Conservation (phyloP, 1,284 basidiomycete species). For the Cryptococcus maquisensis region DNA sequence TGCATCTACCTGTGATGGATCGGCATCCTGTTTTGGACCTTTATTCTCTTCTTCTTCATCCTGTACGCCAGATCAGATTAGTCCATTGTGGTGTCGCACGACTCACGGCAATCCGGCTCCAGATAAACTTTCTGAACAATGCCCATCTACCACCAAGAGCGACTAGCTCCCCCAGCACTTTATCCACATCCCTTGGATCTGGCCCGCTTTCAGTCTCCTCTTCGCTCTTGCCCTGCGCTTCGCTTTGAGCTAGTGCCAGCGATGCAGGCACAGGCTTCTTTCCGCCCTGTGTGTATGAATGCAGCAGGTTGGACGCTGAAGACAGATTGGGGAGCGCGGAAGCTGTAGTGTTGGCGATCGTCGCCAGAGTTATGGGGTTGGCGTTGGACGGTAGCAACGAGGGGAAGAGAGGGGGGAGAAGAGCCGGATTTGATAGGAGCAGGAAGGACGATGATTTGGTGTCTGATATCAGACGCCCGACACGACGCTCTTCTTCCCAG, state of each 20-base stretch:
- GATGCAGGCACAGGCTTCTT: slow-evolving; percentile 36
- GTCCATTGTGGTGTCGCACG: background rate
- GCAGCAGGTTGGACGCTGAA: slow-evolving; percentile 40
- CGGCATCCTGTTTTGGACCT: slow-evolving; percentile 20
- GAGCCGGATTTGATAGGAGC: slow-evolving; percentile 35
- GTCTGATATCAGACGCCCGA: slow-evolving; percentile 47
- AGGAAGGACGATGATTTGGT: slow-evolving; percentile 44
- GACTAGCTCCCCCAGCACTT: slow-evolving; percentile 76
- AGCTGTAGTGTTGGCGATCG: slow-evolving; percentile 39
- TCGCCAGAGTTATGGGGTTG: slow-evolving; percentile 31
- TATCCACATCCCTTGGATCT: slow-evolving; percentile 87
- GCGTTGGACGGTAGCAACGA: slow-evolving; percentile 19
- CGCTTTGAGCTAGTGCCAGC: slow-evolving; percentile 14
- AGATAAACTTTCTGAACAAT: slow-evolving; percentile 81
- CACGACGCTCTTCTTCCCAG: slow-evolving; percentile 81
- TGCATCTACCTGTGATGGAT: slow-evolving; percentile 20
- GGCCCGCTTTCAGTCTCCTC: slow-evolving; percentile 60
- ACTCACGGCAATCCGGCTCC: slow-evolving; percentile 61
- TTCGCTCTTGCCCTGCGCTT: background rate
- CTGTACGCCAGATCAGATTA: background rate
- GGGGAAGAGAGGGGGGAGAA: slow-evolving; percentile 36
- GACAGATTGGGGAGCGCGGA: slow-evolving; percentile 48
- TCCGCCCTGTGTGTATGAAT: slow-evolving; percentile 41
- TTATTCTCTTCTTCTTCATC: slow-evolving; percentile 18
- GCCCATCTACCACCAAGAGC: slow-evolving; percentile 89